Base-by-base conservation (phyloP, 2,329 filamentous ascomycete genomes). In the Hypoxylon sp. region DNA sequence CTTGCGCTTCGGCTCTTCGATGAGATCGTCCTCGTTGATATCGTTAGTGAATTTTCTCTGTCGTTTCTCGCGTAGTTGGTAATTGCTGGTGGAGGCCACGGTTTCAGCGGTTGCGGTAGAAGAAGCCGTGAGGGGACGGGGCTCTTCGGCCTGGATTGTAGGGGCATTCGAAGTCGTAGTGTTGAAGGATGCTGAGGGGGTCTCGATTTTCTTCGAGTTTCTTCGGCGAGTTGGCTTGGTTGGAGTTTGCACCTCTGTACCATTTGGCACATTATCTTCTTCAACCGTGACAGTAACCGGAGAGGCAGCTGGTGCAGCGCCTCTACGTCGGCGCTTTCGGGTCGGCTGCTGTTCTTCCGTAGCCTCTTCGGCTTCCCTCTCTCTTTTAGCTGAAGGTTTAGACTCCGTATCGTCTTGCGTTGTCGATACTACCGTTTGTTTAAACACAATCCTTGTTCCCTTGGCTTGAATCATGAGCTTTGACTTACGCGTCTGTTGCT, bases 31-130 rank as follows among this genome's bases (percentile, higher is more conserved):
- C 1, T 80, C 83, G 48, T 84, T 82, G 8, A 84, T 81, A 47
- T 86, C 82, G 3, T 86, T 82, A 1, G 82, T 81, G 79, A 86
- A 87, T 54, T 85, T 84, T 72, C 86, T 86, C 72, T 85, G 85
- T 8, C 85, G 82, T 75, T 87, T 88, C 29, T 86, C 85, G 3
- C 86, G 82, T 67, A 88, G 73, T n/a, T 74, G 83, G 0, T 86
- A 86, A 72, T 86, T 82, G 2, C 87, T 82, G 0, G 86, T 83
- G 0, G 86, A 87, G 57, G 84, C 84, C 3, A 78, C 80, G 1
- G 85, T 87, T 37, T 83, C 83, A 2, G 79, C 79, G 6, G 84
- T 84, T 9, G 81, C 84, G 5, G 84, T 86, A 0, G 87, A 88
- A 0, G 84, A 85, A 1, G 87, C 83, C 0, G 86, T 86, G 0